phyloP scores from a whole-genome alignment of 805 yeast species.

The Ogataea polymorpha region DNA sequence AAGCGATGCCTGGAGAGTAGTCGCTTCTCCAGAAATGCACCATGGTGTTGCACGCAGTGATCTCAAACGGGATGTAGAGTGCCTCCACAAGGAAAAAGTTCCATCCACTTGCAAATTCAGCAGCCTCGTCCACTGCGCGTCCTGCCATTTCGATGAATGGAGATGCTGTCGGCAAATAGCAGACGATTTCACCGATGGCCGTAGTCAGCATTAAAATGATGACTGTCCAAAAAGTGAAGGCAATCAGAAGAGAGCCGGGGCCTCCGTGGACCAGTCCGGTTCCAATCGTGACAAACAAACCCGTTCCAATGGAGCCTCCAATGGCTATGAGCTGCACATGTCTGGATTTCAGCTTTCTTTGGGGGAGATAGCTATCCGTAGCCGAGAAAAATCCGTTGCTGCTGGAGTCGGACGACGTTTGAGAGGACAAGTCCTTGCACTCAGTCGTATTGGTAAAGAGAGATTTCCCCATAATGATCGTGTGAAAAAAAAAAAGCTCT shows the following conservation, averaged over 20 bases:
- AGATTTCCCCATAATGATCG: slow-evolving; percentile 1
- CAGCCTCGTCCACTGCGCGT: slow-evolving; percentile 37
- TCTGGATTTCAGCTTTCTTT: slow-evolving; percentile 34
- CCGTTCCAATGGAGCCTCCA: slow-evolving; percentile 41
- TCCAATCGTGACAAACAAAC: slow-evolving; percentile 37
- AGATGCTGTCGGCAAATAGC: slow-evolving; percentile 36
- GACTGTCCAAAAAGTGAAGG: slow-evolving; percentile 33
- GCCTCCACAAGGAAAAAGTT: slow-evolving; percentile 43
- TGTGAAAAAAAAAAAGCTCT: background rate
- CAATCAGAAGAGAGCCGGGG: slow-evolving; percentile 34
- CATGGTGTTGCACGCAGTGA: slow-evolving; percentile 49
- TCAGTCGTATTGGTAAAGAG: background rate
- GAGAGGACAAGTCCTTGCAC: slow-evolving; percentile 5
- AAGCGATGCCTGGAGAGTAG: slow-evolving; percentile 46
- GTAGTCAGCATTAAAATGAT: slow-evolving; percentile 34
- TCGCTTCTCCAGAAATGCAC: slow-evolving; percentile 51
- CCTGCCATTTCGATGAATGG: slow-evolving; percentile 39
- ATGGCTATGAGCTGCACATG: slow-evolving; percentile 40
- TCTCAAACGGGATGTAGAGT: slow-evolving; percentile 47
- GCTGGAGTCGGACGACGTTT: slow-evolving; percentile 6
- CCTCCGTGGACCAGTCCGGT: slow-evolving; percentile 36
- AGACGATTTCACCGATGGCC: slow-evolving; percentile 37
- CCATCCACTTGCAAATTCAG: slow-evolving; percentile 35
- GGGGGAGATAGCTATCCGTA: slow-evolving; percentile 15
- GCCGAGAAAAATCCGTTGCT: slow-evolving; percentile 11